Evolutionary conservation across 139 green algal genomes (phyloP), one percentile per base, ranked within the genome.

Genomic region (Chlorella ohadii): DNA sequence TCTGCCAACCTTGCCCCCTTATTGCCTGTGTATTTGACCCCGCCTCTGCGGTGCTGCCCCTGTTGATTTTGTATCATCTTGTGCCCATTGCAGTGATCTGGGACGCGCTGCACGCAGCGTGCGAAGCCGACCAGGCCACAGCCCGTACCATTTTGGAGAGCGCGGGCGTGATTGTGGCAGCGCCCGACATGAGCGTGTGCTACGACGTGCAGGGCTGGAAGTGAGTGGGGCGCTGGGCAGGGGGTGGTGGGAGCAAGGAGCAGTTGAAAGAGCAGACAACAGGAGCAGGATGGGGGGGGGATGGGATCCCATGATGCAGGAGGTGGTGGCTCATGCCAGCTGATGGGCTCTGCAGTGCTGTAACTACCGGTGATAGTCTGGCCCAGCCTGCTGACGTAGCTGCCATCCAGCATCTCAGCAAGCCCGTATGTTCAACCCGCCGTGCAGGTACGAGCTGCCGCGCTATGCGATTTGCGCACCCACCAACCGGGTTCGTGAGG

Each of bases 121-220:
- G 64, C 41, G 90, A 94, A 22, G 73, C 89, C 31, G 93, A 98
- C 67, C 56, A 90, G 31, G 84, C 89, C 19, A 94, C 91, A 15
- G 87, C 88, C 3, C 79, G 82, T 39, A 65, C 94, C 4, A 93
- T 98, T 33, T 33, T 98, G 9, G 92, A 97, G 3, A 92, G 78
- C 44, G 95, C 95, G 0, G 95, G 93, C 31, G 90, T 98, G 72
- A 95, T 98, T 34, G 91, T 98, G 3, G 87, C 90, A 0, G 65
- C 84, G 4, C 71, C 85, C 15, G 71, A 98, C 89, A 92, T 98
- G 88, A 93, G 90, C 1, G 84, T 95, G 0, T 96, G 92, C 84
- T 98, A 98, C 56, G 95, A 98, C 82, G 93, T 95, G 65, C 85
- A 87, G 57, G 95, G 95, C 89, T 61, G 31, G 31, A 82, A 82